phyloP scores from a whole-genome alignment of 345 rosid species.

The Angophora floribunda region DNA sequence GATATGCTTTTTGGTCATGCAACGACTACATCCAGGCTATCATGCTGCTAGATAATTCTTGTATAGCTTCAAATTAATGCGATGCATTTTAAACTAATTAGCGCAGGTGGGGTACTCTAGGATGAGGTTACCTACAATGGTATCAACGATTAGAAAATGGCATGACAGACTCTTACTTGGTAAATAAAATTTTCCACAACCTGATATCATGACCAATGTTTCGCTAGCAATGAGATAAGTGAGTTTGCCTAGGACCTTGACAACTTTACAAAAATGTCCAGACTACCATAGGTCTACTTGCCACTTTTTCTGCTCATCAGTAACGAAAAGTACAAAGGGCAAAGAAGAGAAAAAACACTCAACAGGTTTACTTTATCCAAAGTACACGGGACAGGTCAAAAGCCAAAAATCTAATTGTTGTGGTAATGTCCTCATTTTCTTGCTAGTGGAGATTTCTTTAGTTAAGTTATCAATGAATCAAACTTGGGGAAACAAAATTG shows the following conservation, averaged over 20 bases:
- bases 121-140: not conserved
- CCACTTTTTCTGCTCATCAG: not conserved
- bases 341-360: not conserved
- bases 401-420: not conserved
- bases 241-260: not conserved
- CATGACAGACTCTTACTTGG: not conserved
- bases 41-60: not conserved
- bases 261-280: fast-evolving
- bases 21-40: not conserved
- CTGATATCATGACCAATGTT: not conserved
- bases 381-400: not conserved
- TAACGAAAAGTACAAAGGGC: not conserved
- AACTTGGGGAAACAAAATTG: not conserved
- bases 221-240: not conserved
- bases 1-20: not conserved
- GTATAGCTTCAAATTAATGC: not conserved
- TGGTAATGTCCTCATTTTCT: not conserved
- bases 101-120: not conserved
- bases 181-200: not conserved
- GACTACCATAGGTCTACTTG: not conserved
- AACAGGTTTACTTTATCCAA: not conserved
- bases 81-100: not conserved
- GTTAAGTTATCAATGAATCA: not conserved
- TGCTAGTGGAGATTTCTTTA: not conserved
- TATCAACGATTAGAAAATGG: not conserved